These are phyloP conservation scores for Elaeagnus macrophylla DNA, from an alignment of 306 rosid species.

Conservation along the genomic window DNA sequence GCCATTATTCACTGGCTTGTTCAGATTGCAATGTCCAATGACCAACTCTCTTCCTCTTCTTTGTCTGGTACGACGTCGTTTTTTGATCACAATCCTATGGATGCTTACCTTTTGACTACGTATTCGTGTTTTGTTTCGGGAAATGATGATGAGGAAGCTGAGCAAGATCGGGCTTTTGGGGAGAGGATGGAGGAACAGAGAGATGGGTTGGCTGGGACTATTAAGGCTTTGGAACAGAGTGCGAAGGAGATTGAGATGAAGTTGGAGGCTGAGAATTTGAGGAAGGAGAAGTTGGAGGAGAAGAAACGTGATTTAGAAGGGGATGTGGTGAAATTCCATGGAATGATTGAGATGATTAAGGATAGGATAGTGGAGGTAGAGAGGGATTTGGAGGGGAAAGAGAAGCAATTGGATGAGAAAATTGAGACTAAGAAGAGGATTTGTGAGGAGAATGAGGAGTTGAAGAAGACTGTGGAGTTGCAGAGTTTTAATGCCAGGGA, in stretches of 20 bases:
- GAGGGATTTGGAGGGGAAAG: conserved; percentile 49
- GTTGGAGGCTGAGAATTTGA: conserved; percentile 37
- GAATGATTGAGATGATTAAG: conserved; percentile 37
- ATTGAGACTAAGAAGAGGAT: conserved; percentile 36
- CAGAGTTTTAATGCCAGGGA: conserved; percentile 70
- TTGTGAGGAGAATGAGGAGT: conserved; percentile 55
- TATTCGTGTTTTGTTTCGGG: conserved; percentile 51
- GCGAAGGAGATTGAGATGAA: conserved; percentile 26
- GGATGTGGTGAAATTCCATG: conserved; percentile 66
- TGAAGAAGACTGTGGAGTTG: conserved; percentile 52
- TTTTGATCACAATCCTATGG: conserved; percentile 21
- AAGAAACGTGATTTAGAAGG: conserved; percentile 47
- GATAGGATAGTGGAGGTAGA: conserved; percentile 30
- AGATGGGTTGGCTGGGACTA: conserved; percentile 21
- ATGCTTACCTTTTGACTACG: conserved; percentile 32
- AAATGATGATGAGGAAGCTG: conserved; percentile 51
- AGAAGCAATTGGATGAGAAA: conserved; percentile 53
- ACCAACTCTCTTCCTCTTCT: conserved; percentile 21
- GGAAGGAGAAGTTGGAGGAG: conserved; percentile 53
- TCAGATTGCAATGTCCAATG: conserved; percentile 39
- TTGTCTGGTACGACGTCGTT: conserved; percentile 17
- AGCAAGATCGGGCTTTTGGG: conserved; percentile 32
- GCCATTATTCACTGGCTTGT: conserved; percentile 90
- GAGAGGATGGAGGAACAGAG: conserved; percentile 40
- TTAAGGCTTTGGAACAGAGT: conserved; percentile 15